These are phyloP conservation scores for Collybia mongolica DNA, from an alignment of 768 basidiomycete species.

Conservation along the genomic window DNA sequence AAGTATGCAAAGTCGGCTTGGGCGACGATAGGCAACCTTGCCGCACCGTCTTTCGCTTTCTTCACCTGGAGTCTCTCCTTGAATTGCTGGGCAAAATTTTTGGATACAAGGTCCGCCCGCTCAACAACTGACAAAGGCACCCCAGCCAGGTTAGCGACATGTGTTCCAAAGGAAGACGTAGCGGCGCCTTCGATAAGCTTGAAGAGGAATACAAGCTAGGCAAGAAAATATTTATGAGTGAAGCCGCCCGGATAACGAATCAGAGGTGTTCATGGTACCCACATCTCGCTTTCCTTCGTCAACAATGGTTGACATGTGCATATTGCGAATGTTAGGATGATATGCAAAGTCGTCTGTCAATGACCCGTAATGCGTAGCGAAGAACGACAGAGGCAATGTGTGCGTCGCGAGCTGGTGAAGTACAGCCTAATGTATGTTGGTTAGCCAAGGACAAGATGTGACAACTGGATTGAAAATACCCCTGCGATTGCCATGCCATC, in stretches of 20 bases:
- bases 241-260: neutral
- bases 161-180: conserved; percentile 87
- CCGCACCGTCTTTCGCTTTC: conserved; percentile 49
- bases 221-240: neutral
- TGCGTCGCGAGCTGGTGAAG: conserved; percentile 93
- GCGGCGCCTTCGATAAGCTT: conserved; percentile 90
- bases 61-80: conserved; percentile 72
- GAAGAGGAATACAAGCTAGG: conserved; percentile 88
- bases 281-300: conserved; percentile 92
- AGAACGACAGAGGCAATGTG: conserved; percentile 89
- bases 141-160: conserved; percentile 93
- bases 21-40: conserved; percentile 70
- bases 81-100: conserved; percentile 86
- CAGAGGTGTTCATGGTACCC: conserved; percentile 13
- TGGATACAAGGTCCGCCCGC: conserved; percentile 85
- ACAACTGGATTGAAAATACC: conserved; percentile 29
- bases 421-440: conserved; percentile 59
- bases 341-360: conserved; percentile 92
- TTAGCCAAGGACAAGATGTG: conserved; percentile 13
- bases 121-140: conserved; percentile 84
- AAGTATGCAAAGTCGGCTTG: conserved; percentile 93
- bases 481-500: conserved; percentile 99
- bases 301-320: conserved; percentile 95
- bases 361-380: conserved; percentile 97
- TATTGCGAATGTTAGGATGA: conserved; percentile 89